Evolutionary conservation across 1,284 basidiomycete genomes (phyloP).

Genomic region (Stereum hirsutum): DNA sequence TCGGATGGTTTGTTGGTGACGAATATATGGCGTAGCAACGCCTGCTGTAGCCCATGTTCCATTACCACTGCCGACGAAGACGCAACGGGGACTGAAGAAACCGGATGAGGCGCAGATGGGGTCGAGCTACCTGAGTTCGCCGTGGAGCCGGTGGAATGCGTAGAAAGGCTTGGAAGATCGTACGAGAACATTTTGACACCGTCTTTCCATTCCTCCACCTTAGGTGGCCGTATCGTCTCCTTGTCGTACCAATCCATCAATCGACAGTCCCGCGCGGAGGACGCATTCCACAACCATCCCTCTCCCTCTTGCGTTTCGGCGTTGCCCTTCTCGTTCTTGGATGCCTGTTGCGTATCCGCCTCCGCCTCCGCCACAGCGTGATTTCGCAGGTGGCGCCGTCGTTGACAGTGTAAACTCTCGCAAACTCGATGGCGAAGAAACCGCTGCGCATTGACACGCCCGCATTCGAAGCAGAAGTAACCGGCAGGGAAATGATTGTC

Average conservation of each 20-base stretch:
- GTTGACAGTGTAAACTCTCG: slow-evolving; percentile 19
- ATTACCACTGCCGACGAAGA: not conserved
- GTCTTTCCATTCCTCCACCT: not conserved
- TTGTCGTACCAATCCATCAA: not conserved
- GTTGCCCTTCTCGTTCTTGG: not conserved
- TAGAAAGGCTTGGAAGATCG: not conserved
- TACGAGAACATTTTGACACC: not conserved
- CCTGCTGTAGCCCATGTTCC: not conserved
- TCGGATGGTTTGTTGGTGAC: slow-evolving; percentile 25
- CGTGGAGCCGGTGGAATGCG: not conserved
- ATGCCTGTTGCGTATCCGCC: not conserved
- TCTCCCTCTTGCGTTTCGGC: not conserved
- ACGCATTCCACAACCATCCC: not conserved
- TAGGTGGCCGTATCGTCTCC: not conserved
- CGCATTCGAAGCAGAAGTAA: slow-evolving; percentile 32
- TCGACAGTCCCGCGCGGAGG: not conserved
- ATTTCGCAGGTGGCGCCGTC: not conserved
- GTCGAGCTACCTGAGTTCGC: not conserved
- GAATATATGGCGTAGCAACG: slow-evolving; percentile 26
- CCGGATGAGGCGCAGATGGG: not conserved
- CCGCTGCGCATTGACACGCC: slow-evolving; percentile 30
- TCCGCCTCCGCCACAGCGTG: slow-evolving; percentile 4
- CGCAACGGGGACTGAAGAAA: not conserved
- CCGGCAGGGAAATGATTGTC: slow-evolving; percentile 15
- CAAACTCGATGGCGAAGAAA: slow-evolving; percentile 30